Evolutionary conservation across 441 rosid species (phyloP), one percentile per base, ranked within the genome.

Genomic region (Adansonia gregorii): DNA sequence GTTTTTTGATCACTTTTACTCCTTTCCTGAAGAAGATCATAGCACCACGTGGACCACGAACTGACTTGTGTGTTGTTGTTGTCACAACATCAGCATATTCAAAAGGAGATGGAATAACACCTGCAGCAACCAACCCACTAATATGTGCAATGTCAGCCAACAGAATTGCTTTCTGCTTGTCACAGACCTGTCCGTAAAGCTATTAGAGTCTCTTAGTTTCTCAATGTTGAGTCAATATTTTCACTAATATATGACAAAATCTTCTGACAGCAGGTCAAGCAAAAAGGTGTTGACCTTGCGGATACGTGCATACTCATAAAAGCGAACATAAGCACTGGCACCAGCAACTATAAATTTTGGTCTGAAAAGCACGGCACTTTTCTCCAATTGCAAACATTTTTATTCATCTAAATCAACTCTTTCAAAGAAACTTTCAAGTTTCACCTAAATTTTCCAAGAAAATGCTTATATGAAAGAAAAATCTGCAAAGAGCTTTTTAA

Each of bases 41-140:
- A 73, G 99, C 99, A 19, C 98, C 99, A 82, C 98, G 92, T 17
- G 99, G 98, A 82, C 99, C 99, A 56, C 99, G 98, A 68, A 95
- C 97, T 49, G 99, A 95, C 81, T 95, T 93, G 87, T 95, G 99
- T 46, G 99, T 94, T 72, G 99, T 94, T 67, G 99, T 95, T 4
- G 99, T 95, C 82, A 95, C 98, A 60, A 95, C 78, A 86, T 94
- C 98, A n/a, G 99, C 99, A 84, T 89, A 94, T 84, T 95, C 98
- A 76, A 94, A 95, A 60, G 99, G 99, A 82, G 99, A 95, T 71
- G 99, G 99, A 70, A 95, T 89, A 81, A 95, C 97, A 63, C 95
- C 97, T 35, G 95, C 99, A 67, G 98, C 99, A 79, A 95, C 98
- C 89, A 92, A 81, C 68, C 99, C 99, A 71, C 99, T 95, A 59